Conservation (phyloP, 495 filamentous ascomycete genomes). For the Aspergillus steynii region DNA sequence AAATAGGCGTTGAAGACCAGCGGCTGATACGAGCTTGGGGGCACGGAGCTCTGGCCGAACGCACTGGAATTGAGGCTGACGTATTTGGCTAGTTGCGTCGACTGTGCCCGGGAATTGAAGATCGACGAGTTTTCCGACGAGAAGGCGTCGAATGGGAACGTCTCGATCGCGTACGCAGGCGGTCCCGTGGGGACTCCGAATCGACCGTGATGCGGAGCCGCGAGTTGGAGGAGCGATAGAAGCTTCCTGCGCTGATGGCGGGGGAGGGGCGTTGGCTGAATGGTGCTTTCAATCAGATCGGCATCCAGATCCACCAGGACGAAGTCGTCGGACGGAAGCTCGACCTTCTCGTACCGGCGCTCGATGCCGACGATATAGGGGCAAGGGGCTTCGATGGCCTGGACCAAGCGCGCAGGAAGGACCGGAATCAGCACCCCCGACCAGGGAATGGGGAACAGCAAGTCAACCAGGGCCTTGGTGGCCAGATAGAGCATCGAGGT, state of each 20-base stretch:
- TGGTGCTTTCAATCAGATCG: constrained; percentile 80
- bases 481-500: constrained; percentile 95
- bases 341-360: constrained; percentile 85
- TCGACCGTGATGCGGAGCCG: constrained; percentile 85
- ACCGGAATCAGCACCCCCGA: constrained; percentile 91
- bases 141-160: constrained; percentile 86
- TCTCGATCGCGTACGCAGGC: constrained; percentile 90
- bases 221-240: constrained; percentile 79
- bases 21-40: constrained; percentile 45
- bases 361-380: constrained; percentile 97
- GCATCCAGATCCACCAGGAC: constrained; percentile 92
- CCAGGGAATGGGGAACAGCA: constrained; percentile 92
- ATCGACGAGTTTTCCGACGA: constrained; percentile 81
- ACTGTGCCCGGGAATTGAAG: constrained; percentile 67
- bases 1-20: constrained; percentile 89
- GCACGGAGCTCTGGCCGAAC: constrained; percentile 67
- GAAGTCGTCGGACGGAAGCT: constrained; percentile 94
- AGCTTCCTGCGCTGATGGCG: constrained; percentile 90
- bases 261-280: constrained; percentile 71
- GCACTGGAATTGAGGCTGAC: constrained; percentile 84
- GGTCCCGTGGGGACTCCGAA: constrained; percentile 85
- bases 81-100: constrained; percentile 77
- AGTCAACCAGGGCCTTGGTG: constrained; percentile 74
- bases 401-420: constrained; percentile 81
- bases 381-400: constrained; percentile 90